Percentiles rank a stretch among this genome's conserved stretches.
Evolutionary conservation across 2,329 filamentous ascomycete species (phyloP).

Genomic region (Monosporascus sp.): DNA sequence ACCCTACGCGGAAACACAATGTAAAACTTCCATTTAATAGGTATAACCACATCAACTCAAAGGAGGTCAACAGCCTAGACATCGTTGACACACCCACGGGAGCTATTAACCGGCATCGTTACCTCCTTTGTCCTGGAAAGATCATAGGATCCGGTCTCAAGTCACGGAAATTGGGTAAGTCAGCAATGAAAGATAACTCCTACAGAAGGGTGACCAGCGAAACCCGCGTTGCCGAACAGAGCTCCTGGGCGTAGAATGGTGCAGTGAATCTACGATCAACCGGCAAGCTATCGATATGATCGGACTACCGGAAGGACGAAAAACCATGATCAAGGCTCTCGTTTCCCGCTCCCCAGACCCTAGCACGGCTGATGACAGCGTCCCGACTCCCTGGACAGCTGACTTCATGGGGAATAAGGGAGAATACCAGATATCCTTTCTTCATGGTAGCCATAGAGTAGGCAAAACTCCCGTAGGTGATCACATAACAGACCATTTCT

Average conservation of each 20-base stretch:
- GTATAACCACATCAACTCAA: constrained; percentile 1
- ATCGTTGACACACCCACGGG: background rate
- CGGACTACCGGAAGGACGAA: constrained; percentile 7
- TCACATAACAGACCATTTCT: too few relatives aligned
- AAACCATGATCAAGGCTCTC: constrained; percentile 10
- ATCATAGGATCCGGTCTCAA: constrained; percentile 3
- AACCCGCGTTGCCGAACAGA: background rate
- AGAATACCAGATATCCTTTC: constrained; percentile 17
- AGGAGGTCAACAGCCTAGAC: background rate
- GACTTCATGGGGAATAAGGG: constrained; percentile 20
- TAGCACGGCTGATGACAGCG: background rate
- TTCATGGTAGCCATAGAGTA: constrained; percentile 19
- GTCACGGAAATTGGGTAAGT: constrained; percentile 4
- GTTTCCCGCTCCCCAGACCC: constrained; percentile 5
- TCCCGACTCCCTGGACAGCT: constrained; percentile 7
- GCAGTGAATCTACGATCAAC: constrained; percentile 2
- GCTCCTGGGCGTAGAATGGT: constrained; percentile 2
- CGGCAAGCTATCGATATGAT: constrained; percentile 3
- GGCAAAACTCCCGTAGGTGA: constrained; percentile 15
- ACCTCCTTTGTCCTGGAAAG: constrained; percentile 1
- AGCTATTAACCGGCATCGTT: constrained; percentile 1
- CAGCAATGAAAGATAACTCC: background rate
- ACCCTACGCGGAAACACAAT: background rate
- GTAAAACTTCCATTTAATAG: background rate
- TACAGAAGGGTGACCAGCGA: background rate